Evolutionary conservation across 116 monocot genomes (phyloP), one percentile per base, ranked within the genome.

Genomic region (Posidonia oceanica): DNA sequence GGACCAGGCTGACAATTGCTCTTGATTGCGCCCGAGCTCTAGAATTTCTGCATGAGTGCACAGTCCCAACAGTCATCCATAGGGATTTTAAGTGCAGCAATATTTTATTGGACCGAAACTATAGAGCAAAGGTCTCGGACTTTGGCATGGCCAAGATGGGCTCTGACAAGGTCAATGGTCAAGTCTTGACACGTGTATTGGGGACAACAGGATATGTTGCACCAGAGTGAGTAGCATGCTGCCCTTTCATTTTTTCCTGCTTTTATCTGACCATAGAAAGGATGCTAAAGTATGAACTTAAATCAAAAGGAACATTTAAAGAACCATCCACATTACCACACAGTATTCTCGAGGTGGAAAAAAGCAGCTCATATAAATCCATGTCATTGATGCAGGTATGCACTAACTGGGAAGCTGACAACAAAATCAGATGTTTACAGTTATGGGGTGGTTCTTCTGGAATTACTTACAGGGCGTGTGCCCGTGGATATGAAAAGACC

Each of bases 341-440:
- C 1, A 1, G 48, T 48, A 48, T 10, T 48, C 48, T 48, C 12
- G 48, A 10, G 48, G 48, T 48, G 48, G 48, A 48, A 48, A 48
- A 48, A 48, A 48, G 29, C 12, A 48, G 22, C 23, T 61, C 14
- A 61, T 4, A 61, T 36, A 61, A 29, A 61, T 61, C 14, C 17
- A 39, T 23, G 48, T 63, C 36, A 39, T 56, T 66, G 23, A 39
- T 81, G 72, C 61, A 92, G 91, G 79, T 86, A 93, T 74, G 88
- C 86, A 15, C 83, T 82, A 23, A 86, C 84, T 0, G 88, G 88
- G 2, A 93, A 76, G 61, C 68, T 93, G 73, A 93, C 93, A 5
- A 88, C 86, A 0, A 93, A 93, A 69, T 93, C 93, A 58, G 93
- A 93, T 77, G 93, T 93, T 48, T 93, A 93, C 70, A 86, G 93